Percentiles rank a stretch among this genome's conserved stretches.
These are phyloP conservation scores for Ensete glaucum DNA, from an alignment of 176 grass and related monocot genomes.

Conservation along the genomic window DNA sequence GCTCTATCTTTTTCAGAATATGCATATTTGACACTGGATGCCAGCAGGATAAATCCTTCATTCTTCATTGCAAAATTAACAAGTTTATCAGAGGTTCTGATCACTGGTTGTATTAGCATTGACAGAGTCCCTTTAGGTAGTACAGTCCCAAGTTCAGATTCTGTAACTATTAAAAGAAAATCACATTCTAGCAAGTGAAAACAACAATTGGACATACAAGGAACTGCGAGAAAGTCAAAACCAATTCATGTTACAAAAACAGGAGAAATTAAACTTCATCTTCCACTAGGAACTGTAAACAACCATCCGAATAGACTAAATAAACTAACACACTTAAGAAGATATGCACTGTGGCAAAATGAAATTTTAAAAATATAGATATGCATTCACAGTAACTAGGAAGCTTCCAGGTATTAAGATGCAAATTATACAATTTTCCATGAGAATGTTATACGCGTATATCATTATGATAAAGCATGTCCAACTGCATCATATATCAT, in stretches of 20 bases:
- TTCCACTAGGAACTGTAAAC: background rate
- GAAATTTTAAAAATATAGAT: background rate
- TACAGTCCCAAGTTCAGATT: slow-evolving; percentile 44
- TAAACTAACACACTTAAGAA: background rate
- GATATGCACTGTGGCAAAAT: background rate
- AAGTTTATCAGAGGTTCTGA: slow-evolving; percentile 24
- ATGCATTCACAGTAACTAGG: background rate
- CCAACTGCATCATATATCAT: background rate
- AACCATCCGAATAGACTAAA: background rate
- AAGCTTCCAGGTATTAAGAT: background rate
- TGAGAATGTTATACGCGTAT: too few species aligned
- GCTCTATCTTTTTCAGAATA: slow-evolving; percentile 83
- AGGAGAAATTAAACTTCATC: background rate
- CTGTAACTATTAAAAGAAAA: slow-evolving; percentile 31
- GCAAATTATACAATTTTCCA: background rate
- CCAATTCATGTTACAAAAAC: too few species aligned
- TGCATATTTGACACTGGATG: slow-evolving; percentile 75
- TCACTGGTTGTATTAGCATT: slow-evolving; percentile 47
- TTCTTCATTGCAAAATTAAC: slow-evolving; percentile 24
- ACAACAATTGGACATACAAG: background rate
- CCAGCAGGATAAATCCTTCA: slow-evolving; percentile 62
- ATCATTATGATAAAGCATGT: too few species aligned
- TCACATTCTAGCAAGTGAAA: slow-evolving; percentile 10
- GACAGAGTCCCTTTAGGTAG: slow-evolving; percentile 60
- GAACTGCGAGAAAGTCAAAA: too few species aligned